Evolutionary conservation across 2,329 filamentous ascomycete genomes (phyloP).

Genomic region (Dactylonectria macrodidyma): DNA sequence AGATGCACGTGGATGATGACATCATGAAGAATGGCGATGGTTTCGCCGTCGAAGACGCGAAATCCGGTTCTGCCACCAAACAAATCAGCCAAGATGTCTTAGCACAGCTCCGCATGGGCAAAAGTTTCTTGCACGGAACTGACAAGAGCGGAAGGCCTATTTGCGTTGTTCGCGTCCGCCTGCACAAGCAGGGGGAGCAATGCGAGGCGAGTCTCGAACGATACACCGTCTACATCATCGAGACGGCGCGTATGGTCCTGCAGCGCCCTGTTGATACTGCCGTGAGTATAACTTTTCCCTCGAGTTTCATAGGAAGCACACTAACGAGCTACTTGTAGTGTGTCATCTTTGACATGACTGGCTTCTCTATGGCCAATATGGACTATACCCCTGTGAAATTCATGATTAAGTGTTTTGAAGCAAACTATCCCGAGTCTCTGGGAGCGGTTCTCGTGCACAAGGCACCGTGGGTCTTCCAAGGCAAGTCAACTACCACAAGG

Average conservation of each 20-base stretch:
- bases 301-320: not conserved
- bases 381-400: slow-evolving; percentile 98
- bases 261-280: slow-evolving; percentile 89
- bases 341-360: slow-evolving; percentile 95
- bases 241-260: slow-evolving; percentile 90
- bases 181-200: slow-evolving; percentile 89
- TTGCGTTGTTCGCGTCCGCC: slow-evolving; percentile 85
- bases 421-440: slow-evolving; percentile 95
- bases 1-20: slow-evolving; percentile 91
- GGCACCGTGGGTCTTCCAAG: slow-evolving; percentile 96
- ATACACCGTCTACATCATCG: slow-evolving; percentile 94
- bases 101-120: slow-evolving; percentile 87
- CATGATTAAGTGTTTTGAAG: slow-evolving; percentile 99
- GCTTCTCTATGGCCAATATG: slow-evolving; percentile 96
- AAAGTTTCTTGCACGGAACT: slow-evolving; percentile 90
- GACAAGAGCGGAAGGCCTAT: slow-evolving; percentile 90
- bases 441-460: slow-evolving; percentile 95
- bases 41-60: slow-evolving; percentile 73
- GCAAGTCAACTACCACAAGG: slow-evolving; percentile 62
- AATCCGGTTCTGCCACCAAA: slow-evolving; percentile 72
- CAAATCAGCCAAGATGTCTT: slow-evolving; percentile 84
- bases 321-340: slow-evolving; percentile 69
- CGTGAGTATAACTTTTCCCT: slow-evolving; percentile 67
- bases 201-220: slow-evolving; percentile 85
- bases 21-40: slow-evolving; percentile 85